These are phyloP conservation scores for Cytospora schulzeri DNA, from an alignment of 2,329 filamentous ascomycete species.

Conservation along the genomic window DNA sequence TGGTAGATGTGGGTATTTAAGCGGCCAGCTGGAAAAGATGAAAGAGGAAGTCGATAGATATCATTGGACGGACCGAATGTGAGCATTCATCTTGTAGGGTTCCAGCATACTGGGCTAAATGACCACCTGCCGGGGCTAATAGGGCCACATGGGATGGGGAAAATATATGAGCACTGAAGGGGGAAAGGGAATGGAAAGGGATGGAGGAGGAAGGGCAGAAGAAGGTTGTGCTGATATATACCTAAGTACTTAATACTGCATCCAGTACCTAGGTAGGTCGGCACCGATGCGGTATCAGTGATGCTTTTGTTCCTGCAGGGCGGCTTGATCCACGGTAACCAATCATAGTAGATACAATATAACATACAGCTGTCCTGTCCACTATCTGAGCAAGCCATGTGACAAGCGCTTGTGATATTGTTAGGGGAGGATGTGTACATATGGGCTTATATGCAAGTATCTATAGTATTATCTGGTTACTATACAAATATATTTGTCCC, in stretches of 20 bases:
- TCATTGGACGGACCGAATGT: slow-evolving; percentile 12
- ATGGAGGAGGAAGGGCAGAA: too few species aligned
- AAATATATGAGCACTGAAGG: not conserved
- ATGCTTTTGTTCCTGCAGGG: slow-evolving; percentile 17
- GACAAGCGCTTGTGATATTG: slow-evolving; percentile 10
- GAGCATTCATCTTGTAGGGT: not conserved
- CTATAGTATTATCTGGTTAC: too few species aligned
- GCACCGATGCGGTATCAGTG: not conserved
- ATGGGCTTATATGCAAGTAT: too few species aligned
- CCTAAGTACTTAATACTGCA: not conserved
- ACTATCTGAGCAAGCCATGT: slow-evolving; percentile 1
- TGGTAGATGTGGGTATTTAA: slow-evolving; percentile 12
- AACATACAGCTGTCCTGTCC: slow-evolving; percentile 7
- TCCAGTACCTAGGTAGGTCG: not conserved
- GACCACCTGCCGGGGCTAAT: slow-evolving; percentile 12
- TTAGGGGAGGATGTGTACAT: not conserved
- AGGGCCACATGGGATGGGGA: slow-evolving; percentile 17
- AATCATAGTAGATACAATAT: not conserved
- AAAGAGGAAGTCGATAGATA: not conserved
- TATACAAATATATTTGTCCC: too few species aligned
- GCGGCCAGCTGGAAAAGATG: slow-evolving; percentile 3
- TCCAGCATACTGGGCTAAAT: not conserved
- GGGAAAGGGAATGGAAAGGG: too few species aligned
- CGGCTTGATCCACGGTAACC: slow-evolving; percentile 1
- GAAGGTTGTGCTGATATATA: too few species aligned